These are phyloP conservation scores for Lagenaria siceraria DNA, from an alignment of 306 rosid genomes.

Conservation along the genomic window DNA sequence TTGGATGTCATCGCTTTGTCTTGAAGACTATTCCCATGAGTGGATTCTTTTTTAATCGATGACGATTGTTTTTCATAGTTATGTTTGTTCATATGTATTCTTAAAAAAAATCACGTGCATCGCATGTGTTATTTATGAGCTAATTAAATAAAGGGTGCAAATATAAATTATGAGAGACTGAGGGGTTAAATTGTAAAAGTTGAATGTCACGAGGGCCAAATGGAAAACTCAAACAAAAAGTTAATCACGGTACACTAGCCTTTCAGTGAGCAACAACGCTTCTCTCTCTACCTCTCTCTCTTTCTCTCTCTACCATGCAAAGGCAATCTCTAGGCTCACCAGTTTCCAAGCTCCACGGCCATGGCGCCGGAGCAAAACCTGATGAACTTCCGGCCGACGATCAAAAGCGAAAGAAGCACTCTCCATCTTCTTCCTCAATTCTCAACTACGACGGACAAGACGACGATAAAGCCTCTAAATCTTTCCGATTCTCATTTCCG, in stretches of 20 bases:
- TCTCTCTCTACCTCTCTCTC: slow-evolving; percentile 4
- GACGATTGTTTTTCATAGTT: too few species aligned
- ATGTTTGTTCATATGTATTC: too few species aligned
- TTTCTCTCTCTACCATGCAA: slow-evolving; percentile 49
- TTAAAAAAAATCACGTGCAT: too few species aligned
- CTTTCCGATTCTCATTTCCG: slow-evolving; percentile 46
- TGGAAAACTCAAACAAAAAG: neutral
- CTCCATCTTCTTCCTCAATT: slow-evolving; percentile 8
- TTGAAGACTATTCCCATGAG: too few species aligned
- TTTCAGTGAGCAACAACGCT: neutral
- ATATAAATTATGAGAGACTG: neutral
- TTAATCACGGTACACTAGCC: neutral
- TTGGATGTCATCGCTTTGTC: too few species aligned
- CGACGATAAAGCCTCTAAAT: slow-evolving; percentile 33
- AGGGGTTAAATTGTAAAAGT: neutral
- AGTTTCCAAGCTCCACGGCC: slow-evolving; percentile 51
- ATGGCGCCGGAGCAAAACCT: slow-evolving; percentile 33
- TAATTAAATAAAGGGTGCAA: too few species aligned
- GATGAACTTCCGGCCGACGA: slow-evolving; percentile 19
- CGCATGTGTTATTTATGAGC: too few species aligned
- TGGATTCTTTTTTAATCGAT: too few species aligned
- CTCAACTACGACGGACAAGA: slow-evolving; percentile 7
- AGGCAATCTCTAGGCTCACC: slow-evolving; percentile 92
- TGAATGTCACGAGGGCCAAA: neutral
- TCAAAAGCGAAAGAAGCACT: slow-evolving; percentile 24